Evolutionary conservation across 2,329 filamentous ascomycete genomes (phyloP), one percentile per base, ranked within the genome.

Genomic region (Microcyclosporella mali): DNA sequence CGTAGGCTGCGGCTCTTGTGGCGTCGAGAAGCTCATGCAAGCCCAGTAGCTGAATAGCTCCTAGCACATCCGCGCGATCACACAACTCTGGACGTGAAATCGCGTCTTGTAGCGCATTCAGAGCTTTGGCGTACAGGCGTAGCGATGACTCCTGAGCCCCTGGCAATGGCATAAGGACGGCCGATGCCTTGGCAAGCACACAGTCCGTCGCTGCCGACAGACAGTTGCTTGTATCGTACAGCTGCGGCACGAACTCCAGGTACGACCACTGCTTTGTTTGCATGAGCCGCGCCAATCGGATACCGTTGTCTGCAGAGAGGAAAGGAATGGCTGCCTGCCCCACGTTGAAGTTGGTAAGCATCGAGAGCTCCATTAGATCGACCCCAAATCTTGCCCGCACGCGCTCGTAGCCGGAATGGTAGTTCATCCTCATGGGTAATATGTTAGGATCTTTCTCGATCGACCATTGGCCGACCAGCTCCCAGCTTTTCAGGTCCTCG

Each of bases 11-110:
- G 19, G 56, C 41, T n/a, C 56, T 50, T 2, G 47, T 49, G 3
- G 57, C 50, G 36, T 66, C 61, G 2, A 65, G 53, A 11, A 66
- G 54, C 55, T 66, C 51, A 37, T 53, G 44, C 41, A 56, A 37
- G 36, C 34, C 48, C 11, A 58, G 33, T 14, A 54, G 50, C 28
- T 52, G 49, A 2, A 39, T 49, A n/a, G 33, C 56, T 29, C 55
- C 53, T 1, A 60, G 46, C 4, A 59, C 46, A 31, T 58, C 53
- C 2, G 56, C 44, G 4, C 50, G 43, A 30, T 32, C 33, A 36
- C 41, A 41, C 9, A 15, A 31, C 18, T 33, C 37, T 7, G 44
- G 44, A 32, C 45, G 41, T 8, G 37, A 32, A 8, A 59, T 45
- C 15, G 51, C 51, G 25, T 47, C 33, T 33, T 57, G 55, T 28